Evolutionary conservation across 305 asterid species (phyloP).

Genomic region (Petunia hybrid): DNA sequence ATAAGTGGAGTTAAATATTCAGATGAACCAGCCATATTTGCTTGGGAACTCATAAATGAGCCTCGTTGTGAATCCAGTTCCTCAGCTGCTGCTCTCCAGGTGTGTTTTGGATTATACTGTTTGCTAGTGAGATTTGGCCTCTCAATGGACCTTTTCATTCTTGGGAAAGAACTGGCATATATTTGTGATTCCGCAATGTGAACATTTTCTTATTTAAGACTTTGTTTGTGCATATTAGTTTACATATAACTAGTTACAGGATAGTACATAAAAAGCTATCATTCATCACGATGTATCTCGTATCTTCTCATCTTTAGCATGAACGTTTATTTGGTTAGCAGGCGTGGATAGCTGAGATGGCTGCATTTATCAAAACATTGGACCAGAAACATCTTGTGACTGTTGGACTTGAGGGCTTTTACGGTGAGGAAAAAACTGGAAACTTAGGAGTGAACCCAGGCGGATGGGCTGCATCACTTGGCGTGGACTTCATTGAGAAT

Average conservation of each 20-base stretch:
- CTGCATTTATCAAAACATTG: conserved; percentile 60
- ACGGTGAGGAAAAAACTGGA: conserved; percentile 45
- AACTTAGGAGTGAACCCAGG: conserved; percentile 61
- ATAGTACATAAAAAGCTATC: background rate
- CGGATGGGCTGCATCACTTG: conserved; percentile 68
- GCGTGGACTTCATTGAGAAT: conserved; percentile 60
- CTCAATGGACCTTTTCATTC: background rate
- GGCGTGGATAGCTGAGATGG: conserved; percentile 70
- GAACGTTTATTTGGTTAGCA: conserved; percentile 30
- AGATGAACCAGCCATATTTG: conserved; percentile 69
- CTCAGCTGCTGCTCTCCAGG: conserved; percentile 63
- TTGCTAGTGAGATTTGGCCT: background rate
- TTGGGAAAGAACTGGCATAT: no score
- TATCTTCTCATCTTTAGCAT: background rate
- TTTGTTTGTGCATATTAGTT: background rate
- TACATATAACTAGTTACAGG: background rate
- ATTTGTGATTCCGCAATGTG: no score
- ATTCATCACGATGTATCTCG: background rate
- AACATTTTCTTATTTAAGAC: background rate
- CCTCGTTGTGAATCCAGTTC: conserved; percentile 63
- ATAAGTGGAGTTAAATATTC: conserved; percentile 54
- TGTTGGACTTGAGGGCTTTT: conserved; percentile 68
- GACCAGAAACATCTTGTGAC: conserved; percentile 63
- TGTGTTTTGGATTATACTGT: conserved; percentile 12
- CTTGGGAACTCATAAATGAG: conserved; percentile 81